phyloP scores from a whole-genome alignment of 352 stramenopile species.

The Phytopythium cucurbitacearum region DNA sequence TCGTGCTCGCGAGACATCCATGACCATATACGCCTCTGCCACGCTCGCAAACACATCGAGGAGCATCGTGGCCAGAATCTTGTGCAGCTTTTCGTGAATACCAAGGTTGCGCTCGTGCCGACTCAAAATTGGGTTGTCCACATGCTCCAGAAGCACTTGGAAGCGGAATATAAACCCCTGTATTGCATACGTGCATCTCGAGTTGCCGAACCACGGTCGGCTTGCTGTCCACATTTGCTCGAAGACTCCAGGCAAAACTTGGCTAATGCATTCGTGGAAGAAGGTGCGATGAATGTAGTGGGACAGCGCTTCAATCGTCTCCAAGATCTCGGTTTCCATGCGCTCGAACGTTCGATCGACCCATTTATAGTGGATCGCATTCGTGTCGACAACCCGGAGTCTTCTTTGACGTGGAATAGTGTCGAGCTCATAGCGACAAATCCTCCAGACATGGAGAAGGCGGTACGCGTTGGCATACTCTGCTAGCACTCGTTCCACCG shows the following conservation, averaged over 20 bases:
- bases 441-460: constrained; percentile 63
- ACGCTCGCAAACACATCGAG: constrained; percentile 44
- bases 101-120: constrained; percentile 47
- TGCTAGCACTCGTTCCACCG: constrained; percentile 37
- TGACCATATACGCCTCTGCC: constrained; percentile 36
- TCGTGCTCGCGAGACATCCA: constrained; percentile 41
- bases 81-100: constrained; percentile 64
- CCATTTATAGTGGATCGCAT: constrained; percentile 55
- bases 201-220: constrained; percentile 63
- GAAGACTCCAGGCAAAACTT: constrained; percentile 43
- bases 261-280: constrained; percentile 53
- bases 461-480: constrained; percentile 55
- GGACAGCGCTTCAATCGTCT: constrained; percentile 47
- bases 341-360: constrained; percentile 56
- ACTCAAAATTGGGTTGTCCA: constrained; percentile 28
- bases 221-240: constrained; percentile 48
- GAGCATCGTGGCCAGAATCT: constrained; percentile 41
- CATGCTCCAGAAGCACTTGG: constrained; percentile 39
- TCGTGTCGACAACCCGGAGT: constrained; percentile 10
- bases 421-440: constrained; percentile 56
- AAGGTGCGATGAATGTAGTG: constrained; percentile 50
- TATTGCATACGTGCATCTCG: constrained; percentile 49
- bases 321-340: constrained; percentile 46
- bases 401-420: constrained; percentile 30
- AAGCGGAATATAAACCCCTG: constrained; percentile 53